phyloP scores from a whole-genome alignment of 2,329 filamentous ascomycete species.

The Penicillium polonicum region DNA sequence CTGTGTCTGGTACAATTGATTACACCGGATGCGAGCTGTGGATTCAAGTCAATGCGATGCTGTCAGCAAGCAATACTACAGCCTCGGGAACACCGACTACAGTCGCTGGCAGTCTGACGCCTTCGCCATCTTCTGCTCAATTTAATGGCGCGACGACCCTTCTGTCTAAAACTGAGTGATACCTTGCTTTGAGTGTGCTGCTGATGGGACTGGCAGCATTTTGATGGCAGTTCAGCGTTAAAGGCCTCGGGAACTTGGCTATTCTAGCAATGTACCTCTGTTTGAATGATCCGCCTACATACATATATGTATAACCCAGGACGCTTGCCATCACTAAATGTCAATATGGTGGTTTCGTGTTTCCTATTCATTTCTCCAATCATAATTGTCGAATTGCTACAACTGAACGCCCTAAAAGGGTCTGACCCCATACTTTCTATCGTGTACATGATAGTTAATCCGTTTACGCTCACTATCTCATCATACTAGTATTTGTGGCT shows the following conservation, averaged over 20 bases:
- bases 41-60: slow-evolving; percentile 11
- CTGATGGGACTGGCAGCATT: background rate
- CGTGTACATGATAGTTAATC: background rate
- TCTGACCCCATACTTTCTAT: background rate
- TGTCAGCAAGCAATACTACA: background rate
- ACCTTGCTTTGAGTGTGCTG: background rate
- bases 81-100: background rate
- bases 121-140: background rate
- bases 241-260: background rate
- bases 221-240: background rate
- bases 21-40: slow-evolving; percentile 18
- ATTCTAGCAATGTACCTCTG: background rate
- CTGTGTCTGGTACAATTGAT: slow-evolving; percentile 13
- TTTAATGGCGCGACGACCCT: background rate
- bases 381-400: background rate
- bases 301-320: background rate
- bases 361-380: background rate
- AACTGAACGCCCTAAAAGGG: too few species aligned
- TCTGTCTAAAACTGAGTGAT: background rate
- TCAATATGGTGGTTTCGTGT: background rate
- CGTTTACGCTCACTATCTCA: background rate
- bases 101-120: background rate
- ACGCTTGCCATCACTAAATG: background rate
- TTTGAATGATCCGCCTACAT: too few species aligned
- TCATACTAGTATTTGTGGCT: background rate